Conservation (phyloP, 345 rosid species). For the Lenwebbia sp. region DNA sequence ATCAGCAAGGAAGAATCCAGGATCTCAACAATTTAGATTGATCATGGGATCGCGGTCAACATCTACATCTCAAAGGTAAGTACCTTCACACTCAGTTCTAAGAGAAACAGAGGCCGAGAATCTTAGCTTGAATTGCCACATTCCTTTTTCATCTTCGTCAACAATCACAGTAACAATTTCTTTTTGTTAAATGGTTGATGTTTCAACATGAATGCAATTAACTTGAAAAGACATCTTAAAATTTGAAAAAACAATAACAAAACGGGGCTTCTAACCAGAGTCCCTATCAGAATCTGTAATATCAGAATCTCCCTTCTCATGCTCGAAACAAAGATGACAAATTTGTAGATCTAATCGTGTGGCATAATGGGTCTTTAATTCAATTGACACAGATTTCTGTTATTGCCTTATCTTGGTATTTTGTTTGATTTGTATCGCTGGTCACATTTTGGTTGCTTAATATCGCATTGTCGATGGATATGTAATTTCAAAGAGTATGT, state of each 20-base stretch:
- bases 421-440: neutral
- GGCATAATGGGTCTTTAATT: neutral
- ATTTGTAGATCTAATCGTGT: fast-evolving
- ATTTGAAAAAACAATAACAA: too few relatives aligned
- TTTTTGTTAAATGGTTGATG: neutral
- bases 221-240: neutral
- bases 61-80: neutral
- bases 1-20: neutral
- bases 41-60: neutral
- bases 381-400: too few relatives aligned
- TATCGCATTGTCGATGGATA: neutral
- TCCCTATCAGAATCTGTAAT: neutral
- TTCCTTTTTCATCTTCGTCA: neutral
- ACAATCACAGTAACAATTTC: neutral
- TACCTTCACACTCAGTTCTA: neutral
- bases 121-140: neutral
- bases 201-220: neutral
- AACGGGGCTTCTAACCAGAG: neutral
- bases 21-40: neutral
- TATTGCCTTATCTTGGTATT: neutral
- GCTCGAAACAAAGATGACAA: neutral
- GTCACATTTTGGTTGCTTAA: neutral
- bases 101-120: neutral
- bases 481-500: neutral
- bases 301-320: neutral